A percentile compares a stretch with the other conserved stretches of the same genome.
These are phyloP conservation scores for Ceratocystis cubensis DNA, from an alignment of 2,329 filamentous ascomycete species.

Conservation along the genomic window DNA sequence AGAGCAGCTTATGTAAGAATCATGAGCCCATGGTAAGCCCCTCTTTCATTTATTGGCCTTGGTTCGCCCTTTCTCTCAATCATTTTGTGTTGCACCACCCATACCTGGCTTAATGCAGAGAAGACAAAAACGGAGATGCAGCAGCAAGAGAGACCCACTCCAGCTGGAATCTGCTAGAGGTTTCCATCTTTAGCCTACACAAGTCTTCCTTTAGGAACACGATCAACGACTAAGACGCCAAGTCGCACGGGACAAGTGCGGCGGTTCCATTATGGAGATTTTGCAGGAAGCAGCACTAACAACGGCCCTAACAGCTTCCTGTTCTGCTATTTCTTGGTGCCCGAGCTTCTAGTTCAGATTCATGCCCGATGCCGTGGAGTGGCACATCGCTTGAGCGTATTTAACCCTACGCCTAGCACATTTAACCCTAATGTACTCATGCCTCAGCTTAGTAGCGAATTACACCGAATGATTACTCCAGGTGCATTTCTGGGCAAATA, in stretches of 20 bases:
- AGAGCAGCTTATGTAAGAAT: no score
- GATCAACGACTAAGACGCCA: not conserved
- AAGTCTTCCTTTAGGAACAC: constrained; percentile 3
- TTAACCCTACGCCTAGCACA: not conserved
- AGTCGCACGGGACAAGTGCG: constrained; percentile 1
- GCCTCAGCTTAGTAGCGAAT: no score
- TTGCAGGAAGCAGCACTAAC: not conserved
- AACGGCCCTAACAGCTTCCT: not conserved
- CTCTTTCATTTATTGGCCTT: no score
- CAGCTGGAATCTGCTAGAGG: constrained; percentile 9
- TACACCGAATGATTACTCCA: no score
- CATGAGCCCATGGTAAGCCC: no score
- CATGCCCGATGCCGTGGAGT: not conserved
- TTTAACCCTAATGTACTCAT: not conserved
- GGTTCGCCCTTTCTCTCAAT: no score
- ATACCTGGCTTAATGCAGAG: not conserved
- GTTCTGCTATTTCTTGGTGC: not conserved
- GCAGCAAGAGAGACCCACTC: not conserved
- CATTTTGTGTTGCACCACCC: not conserved
- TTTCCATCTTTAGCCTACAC: constrained; percentile 6
- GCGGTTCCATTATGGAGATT: not conserved
- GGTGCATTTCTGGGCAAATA: no score
- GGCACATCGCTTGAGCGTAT: not conserved
- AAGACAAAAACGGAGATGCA: not conserved
- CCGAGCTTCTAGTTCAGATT: not conserved